Evolutionary conservation across 306 rosid species (phyloP).

Genomic region (Fragaria vesca): DNA sequence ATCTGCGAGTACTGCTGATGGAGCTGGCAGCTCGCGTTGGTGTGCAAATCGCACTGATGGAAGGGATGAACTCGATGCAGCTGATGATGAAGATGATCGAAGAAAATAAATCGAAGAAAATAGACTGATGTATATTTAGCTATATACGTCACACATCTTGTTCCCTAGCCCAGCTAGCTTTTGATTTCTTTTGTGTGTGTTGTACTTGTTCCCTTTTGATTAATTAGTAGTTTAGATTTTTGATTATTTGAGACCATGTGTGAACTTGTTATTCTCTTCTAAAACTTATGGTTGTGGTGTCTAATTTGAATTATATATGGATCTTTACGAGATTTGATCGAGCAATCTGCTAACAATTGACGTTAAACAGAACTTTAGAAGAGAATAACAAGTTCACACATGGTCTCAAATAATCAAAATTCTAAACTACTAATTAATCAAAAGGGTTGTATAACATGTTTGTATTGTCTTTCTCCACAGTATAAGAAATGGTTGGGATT

Average conservation of each 20-base stretch:
- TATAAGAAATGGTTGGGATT: not conserved
- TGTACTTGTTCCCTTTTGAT: too few relatives aligned
- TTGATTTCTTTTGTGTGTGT: too few relatives aligned
- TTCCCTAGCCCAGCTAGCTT: too few relatives aligned
- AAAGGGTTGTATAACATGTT: not conserved
- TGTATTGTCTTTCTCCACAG: not conserved
- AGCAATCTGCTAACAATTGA: too few relatives aligned
- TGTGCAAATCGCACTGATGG: not conserved
- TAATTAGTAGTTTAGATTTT: too few relatives aligned
- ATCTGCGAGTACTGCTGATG: not conserved
- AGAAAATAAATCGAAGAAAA: not conserved
- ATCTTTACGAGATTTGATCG: too few relatives aligned
- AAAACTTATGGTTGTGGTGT: not conserved
- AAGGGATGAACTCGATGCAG: not conserved
- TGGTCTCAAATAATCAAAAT: too few relatives aligned
- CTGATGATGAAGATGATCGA: not conserved
- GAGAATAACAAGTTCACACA: too few relatives aligned
- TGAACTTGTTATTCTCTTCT: not conserved
- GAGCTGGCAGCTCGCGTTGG: not conserved
- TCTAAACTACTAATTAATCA: too few relatives aligned
- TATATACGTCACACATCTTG: too few relatives aligned
- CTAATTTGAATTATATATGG: too few relatives aligned
- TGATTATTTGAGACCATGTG: too few relatives aligned
- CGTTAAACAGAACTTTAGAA: not conserved
- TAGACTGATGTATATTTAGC: not conserved